Evolutionary conservation across 2,329 filamentous ascomycete genomes (phyloP), one percentile per base, ranked within the genome.

Genomic region (Aaosphaeria pasadenensis): DNA sequence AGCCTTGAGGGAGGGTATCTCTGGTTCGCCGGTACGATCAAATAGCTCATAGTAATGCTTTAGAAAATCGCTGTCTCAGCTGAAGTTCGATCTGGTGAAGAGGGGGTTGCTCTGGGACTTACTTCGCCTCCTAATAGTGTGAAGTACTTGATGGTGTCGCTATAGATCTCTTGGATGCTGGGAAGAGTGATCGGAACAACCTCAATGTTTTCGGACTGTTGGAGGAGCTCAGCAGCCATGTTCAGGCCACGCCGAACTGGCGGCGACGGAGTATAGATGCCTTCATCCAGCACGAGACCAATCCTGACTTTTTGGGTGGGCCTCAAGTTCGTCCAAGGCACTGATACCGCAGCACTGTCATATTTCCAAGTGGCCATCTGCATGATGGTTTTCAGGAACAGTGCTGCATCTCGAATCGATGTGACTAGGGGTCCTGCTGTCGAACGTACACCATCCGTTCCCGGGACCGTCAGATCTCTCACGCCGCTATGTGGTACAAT

Each of bases 321-420:
- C n/a, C 9, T 36, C 33, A 36, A n/a, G n/a, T 36, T 36, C 33
- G 33, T 36, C 51, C 51, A 53, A 5, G 45, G 45, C 11, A 53
- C 11, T 30, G 51, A 45, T 32, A 50, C 35, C 4, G 43, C 43
- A 32, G 48, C 41, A 31, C 48, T 50, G 43, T 53, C 51, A 17
- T 50, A 48, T 31, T 44, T 45, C 74, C 74, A 77, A 0, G 76
- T 71, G 0, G 71, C 55, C 4, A 66, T 61, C 3, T 61, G 51
- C 2, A 75, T 50, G 0, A 77, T 60, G 0, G 63, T 59, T 7
- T 65, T 70, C 65, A 78, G 67, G 38, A 73, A 67, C 11, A 72
- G 51, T 9, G 54, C 48, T 32, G 70, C 50, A 48, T 73, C 72
- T 1, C 71, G 67, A 3, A 74, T 44, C 0, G 67, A 70, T 24